phyloP scores from a whole-genome alignment of 148 eudicot species.

The Heliosperma pusillum region DNA sequence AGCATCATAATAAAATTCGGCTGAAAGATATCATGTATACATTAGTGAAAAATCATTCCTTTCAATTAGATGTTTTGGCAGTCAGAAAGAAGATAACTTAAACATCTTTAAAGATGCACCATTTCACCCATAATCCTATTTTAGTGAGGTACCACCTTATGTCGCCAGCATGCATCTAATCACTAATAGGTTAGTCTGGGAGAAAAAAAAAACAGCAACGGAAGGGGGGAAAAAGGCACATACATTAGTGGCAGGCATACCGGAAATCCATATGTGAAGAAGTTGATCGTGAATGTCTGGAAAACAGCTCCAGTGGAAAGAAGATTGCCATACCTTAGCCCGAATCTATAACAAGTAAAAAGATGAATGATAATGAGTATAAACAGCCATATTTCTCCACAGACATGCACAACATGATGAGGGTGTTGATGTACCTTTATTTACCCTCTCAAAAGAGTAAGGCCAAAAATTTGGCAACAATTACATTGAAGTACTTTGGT shows the following conservation, averaged over 20 bases:
- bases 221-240: conserved; percentile 10
- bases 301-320: conserved; percentile 66
- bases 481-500: not conserved
- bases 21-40: not conserved
- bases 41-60: not conserved
- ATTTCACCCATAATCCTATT: not conserved
- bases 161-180: not conserved
- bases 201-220: not conserved
- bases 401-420: not conserved
- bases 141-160: not conserved
- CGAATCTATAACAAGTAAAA: conserved; percentile 58
- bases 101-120: not conserved
- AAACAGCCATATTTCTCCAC: not conserved
- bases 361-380: not conserved
- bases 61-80: not conserved
- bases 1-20: not conserved
- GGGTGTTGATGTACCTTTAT: not conserved
- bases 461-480: not conserved
- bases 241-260: conserved; percentile 36
- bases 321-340: conserved; percentile 66
- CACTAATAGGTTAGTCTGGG: not conserved
- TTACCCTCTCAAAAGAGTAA: not conserved
- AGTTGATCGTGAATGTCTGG: conserved; percentile 81
- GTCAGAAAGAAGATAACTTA: not conserved
- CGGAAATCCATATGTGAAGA: conserved; percentile 96